Percentiles rank a stretch among this genome's conserved stretches.
Evolutionary conservation across 192 early-diverging fungal species (phyloP).

Genomic region (Backusella macrospora): DNA sequence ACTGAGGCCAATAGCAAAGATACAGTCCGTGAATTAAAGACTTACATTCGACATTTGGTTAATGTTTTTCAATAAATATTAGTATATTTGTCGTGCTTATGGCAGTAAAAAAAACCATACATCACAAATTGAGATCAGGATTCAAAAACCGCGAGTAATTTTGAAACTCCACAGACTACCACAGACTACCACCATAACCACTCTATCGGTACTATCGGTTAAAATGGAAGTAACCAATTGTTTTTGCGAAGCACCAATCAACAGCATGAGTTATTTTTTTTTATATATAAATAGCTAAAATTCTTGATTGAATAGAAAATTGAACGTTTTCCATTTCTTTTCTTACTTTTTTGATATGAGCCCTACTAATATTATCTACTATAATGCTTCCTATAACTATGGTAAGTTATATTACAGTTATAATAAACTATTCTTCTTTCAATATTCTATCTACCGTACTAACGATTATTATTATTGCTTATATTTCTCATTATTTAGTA

Average conservation of each 20-base stretch:
- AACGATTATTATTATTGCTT: not conserved
- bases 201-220: slow-evolving; percentile 9
- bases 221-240: slow-evolving; percentile 17
- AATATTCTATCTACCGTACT: not conserved
- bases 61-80: too few species aligned
- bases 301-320: not conserved
- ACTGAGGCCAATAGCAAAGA: too few species aligned
- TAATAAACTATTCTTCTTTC: not conserved
- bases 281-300: not conserved
- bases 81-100: too few species aligned
- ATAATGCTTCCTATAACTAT: not conserved
- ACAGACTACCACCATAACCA: too few species aligned
- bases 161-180: too few species aligned
- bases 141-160: too few species aligned
- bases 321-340: slow-evolving; percentile 2
- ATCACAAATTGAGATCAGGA: too few species aligned
- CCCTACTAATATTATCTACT: not conserved
- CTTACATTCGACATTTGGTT: too few species aligned
- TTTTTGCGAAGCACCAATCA: not conserved
- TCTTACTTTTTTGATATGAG: slow-evolving; percentile 7
- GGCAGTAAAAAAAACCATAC: too few species aligned
- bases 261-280: not conserved
- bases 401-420: not conserved
- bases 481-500: not conserved
- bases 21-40: too few species aligned